Evolutionary conservation across 1,139 yeast genomes (phyloP).

Genomic region (Pneumocystis murina): DNA sequence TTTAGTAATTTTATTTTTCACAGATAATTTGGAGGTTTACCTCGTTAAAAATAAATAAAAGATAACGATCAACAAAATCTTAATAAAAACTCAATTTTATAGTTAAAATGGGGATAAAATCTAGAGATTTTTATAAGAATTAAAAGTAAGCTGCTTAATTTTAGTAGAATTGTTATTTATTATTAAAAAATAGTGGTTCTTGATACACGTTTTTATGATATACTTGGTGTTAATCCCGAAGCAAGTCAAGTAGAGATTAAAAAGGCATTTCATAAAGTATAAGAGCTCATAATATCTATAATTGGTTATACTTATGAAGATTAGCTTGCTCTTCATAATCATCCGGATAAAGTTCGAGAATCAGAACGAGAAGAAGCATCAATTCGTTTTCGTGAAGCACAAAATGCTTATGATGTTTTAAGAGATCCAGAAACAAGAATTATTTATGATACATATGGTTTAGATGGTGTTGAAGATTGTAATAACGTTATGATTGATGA

Average conservation of each 20-base stretch:
- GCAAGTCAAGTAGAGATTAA: slow-evolving; percentile 79
- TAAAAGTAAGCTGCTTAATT: not conserved
- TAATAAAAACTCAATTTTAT: not conserved
- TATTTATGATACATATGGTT: slow-evolving; percentile 73
- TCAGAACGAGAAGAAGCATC: slow-evolving; percentile 17
- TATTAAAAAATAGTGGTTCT: slow-evolving; percentile 49
- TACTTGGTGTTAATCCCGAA: slow-evolving; percentile 47
- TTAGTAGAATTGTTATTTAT: not conserved
- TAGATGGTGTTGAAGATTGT: slow-evolving; percentile 44
- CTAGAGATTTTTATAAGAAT: not conserved
- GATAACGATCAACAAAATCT: not conserved
- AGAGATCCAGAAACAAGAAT: slow-evolving; percentile 59
- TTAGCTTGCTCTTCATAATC: slow-evolving; percentile 2
- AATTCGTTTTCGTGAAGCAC: slow-evolving; percentile 33
- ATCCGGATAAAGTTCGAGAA: slow-evolving; percentile 12
- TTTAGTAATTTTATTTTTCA: not conserved
- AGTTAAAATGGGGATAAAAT: not conserved
- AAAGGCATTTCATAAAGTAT: slow-evolving; percentile 67
- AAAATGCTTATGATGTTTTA: slow-evolving; percentile 72
- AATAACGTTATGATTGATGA: slow-evolving; percentile 11
- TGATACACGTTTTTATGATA: slow-evolving; percentile 79
- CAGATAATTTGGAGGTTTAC: not conserved
- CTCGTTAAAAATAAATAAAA: not conserved
- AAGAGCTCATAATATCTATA: slow-evolving; percentile 2
- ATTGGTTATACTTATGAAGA: not conserved